A percentile compares a stretch with the other conserved stretches of the same genome.
phyloP scores from a whole-genome alignment of 2,329 filamentous ascomycete genomes.

The Trichophyton equinum region DNA sequence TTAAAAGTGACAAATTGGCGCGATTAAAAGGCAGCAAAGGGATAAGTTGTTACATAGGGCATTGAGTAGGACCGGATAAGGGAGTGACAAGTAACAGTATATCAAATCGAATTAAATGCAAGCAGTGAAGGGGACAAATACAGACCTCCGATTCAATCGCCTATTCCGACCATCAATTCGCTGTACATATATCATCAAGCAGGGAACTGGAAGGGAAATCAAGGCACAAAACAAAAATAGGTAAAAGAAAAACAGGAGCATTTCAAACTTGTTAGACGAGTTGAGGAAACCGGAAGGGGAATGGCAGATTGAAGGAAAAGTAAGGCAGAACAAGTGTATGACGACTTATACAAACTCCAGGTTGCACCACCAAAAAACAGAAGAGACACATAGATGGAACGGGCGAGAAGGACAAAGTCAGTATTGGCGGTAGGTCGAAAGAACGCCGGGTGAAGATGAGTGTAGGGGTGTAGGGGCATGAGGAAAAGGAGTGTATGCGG shows the following conservation, averaged over 20 bases:
- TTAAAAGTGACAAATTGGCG: not conserved
- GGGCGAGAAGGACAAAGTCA: not conserved
- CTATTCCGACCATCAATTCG: constrained; percentile 4
- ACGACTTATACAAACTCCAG: not conserved
- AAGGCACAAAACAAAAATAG: not conserved
- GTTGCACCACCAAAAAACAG: not conserved
- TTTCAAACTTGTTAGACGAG: not conserved
- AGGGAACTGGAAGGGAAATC: not conserved
- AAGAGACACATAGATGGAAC: too few species aligned
- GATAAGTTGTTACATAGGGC: not conserved
- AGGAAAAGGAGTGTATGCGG: not conserved
- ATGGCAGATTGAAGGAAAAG: not conserved
- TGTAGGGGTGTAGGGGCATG: not conserved
- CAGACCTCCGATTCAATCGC: not conserved
- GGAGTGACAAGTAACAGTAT: not conserved
- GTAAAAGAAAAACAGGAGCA: too few species aligned
- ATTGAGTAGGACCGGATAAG: not conserved
- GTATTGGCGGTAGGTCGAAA: not conserved
- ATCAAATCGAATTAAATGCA: not conserved
- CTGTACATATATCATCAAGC: constrained; percentile 2
- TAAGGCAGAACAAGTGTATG: not conserved
- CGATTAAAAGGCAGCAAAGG: not conserved
- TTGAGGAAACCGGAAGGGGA: not conserved
- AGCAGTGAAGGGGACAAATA: not conserved
- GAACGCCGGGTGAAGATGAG: not conserved